A percentile compares a stretch with the other conserved stretches of the same genome.
phyloP scores from a whole-genome alignment of 2,329 filamentous ascomycete species.

The Fusarium sp. region DNA sequence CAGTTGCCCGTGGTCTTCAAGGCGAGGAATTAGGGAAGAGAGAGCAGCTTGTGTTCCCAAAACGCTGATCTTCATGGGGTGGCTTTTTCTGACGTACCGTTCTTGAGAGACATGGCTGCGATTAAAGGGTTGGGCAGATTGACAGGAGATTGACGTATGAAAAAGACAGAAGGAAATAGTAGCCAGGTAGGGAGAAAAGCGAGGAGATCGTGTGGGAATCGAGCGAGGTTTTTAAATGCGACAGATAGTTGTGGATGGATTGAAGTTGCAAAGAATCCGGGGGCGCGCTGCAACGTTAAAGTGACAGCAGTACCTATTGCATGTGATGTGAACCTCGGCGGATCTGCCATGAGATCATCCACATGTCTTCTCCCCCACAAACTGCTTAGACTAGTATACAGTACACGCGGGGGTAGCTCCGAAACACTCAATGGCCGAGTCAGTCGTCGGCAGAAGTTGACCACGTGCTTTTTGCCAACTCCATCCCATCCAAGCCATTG shows the following conservation, averaged over 20 bases:
- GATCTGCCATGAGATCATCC: slow-evolving; percentile 26
- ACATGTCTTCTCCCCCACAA: slow-evolving; percentile 29
- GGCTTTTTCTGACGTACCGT: slow-evolving; percentile 60
- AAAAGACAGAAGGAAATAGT: not conserved
- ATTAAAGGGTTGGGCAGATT: not conserved
- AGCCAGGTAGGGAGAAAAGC: not conserved
- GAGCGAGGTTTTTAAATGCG: slow-evolving; percentile 34
- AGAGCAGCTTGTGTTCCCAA: not conserved
- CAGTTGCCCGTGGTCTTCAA: not conserved
- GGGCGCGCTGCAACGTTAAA: not conserved
- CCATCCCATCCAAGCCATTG: not conserved
- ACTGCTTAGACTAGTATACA: not conserved
- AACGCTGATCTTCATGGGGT: not conserved
- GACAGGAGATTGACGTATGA: not conserved
- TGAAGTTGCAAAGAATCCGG: slow-evolving; percentile 8
- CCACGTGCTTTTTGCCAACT: slow-evolving; percentile 26
- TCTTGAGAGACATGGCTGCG: slow-evolving; percentile 74
- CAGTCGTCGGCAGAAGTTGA: slow-evolving; percentile 10
- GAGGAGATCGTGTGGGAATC: slow-evolving; percentile 26
- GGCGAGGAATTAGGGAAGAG: not conserved
- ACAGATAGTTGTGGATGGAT: slow-evolving; percentile 9
- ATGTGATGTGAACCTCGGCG: slow-evolving; percentile 31
- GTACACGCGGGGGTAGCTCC: slow-evolving; percentile 7
- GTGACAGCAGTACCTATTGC: not conserved
- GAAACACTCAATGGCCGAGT: slow-evolving; percentile 17